These are phyloP conservation scores for Erigeron philadelphicus DNA, from an alignment of 140 eudicot genomes.

Conservation along the genomic window DNA sequence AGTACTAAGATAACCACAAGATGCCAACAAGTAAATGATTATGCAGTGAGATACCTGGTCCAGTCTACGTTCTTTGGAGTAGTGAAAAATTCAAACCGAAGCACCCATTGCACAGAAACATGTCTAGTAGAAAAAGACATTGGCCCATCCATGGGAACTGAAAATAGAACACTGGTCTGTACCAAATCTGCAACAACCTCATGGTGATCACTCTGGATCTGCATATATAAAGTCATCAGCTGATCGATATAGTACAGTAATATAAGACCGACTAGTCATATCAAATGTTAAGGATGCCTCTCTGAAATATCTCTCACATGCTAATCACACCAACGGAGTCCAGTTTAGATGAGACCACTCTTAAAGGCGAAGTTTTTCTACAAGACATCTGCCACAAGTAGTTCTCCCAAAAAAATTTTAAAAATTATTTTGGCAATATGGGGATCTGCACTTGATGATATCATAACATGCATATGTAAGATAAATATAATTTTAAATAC, in stretches of 20 bases:
- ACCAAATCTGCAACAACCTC: constrained; percentile 95
- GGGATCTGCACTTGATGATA: no score
- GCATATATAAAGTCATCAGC: constrained; percentile 22
- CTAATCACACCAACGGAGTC: not conserved
- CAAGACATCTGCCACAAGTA: not conserved
- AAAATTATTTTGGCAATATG: no score
- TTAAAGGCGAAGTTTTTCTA: not conserved
- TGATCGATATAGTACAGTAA: constrained; percentile 7
- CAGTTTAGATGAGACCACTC: not conserved
- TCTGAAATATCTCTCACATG: not conserved
- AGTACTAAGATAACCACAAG: not conserved
- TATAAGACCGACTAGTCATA: not conserved
- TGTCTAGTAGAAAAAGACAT: constrained; percentile 89
- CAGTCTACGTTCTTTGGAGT: constrained; percentile 88
- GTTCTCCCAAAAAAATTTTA: not conserved
- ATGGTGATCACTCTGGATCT: constrained; percentile 91
- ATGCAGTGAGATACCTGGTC: constrained; percentile 54
- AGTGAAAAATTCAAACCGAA: constrained; percentile 86
- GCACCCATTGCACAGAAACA: constrained; percentile 93
- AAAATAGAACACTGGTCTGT: constrained; percentile 87
- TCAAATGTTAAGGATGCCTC: not conserved
- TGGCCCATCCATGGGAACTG: constrained; percentile 97
- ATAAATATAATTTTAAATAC: no score
- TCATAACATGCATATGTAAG: no score
- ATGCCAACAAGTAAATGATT: constrained; percentile 4